Base-by-base conservation (phyloP, 345 rosid genomes). In the Anacardium occidentale region DNA sequence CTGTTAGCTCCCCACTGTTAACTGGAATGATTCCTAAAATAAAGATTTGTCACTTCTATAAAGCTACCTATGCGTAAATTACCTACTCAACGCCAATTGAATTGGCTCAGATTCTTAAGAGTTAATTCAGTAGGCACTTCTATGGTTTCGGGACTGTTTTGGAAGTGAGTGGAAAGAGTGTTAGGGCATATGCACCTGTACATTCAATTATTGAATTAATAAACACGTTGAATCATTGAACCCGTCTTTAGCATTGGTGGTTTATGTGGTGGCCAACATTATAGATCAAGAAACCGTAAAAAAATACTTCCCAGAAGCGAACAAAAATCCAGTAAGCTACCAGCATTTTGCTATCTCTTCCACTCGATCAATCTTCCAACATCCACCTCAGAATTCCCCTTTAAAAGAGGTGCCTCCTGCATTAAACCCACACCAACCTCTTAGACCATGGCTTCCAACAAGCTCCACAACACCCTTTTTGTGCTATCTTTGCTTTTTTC, bases 331-430 rank as follows among this genome's bases (percentile, higher is more conserved):
- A 80, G 68, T 7, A 45, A 59, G 44, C 29, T 75, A 72, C 73
- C 82, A 74, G 25, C 74, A 18, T 11, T 77, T 56, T 59, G 14
- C 71, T 42, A 64, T 76, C 77, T 80, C 86, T 72, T 72, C 85
- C 86, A 71, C 86, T 78, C 83, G 71, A 34, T 66, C 75, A 75
- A 57, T 59, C 67, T 34, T 69, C 20, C 75, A 64, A 62, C 64
- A 37, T 47, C 71, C 74, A 65, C 87, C 87, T 73, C 87, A 78
- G 78, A 83, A 74, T 65, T 56, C 32, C 29, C 42, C 86, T 83
- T 74, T n/a, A 81, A 81, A 77, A 80, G 48, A 2, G 15, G 21
- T 20, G 52, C 0, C 20, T 40, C 25, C 17, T 21, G 9, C 22
- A 12, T 14, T 48, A 66, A 21, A 18, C 24, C 64, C 66, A 26